phyloP scores from a whole-genome alignment of 495 filamentous ascomycete species.

The Paragyromitra xinjiangensis region DNA sequence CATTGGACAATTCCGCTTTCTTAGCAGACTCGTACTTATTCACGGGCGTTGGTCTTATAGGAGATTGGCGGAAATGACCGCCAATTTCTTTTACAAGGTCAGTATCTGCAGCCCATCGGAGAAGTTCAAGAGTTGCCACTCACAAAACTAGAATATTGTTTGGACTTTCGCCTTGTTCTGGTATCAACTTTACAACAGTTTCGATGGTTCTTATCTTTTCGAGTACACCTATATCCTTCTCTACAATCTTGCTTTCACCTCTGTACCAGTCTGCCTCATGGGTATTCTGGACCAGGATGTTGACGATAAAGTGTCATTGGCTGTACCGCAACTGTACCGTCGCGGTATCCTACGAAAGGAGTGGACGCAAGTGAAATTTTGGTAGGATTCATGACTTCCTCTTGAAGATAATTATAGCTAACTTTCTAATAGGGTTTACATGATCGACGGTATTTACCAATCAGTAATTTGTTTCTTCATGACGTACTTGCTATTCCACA shows the following conservation, averaged over 20 bases:
- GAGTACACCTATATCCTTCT: constrained; percentile 97
- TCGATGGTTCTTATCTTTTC: constrained; percentile 94
- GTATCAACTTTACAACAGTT: constrained; percentile 95
- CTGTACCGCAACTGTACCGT: constrained; percentile 93
- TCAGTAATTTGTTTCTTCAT: constrained; percentile 93
- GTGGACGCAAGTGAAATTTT: constrained; percentile 97
- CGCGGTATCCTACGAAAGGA: constrained; percentile 95
- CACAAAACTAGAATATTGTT: constrained; percentile 79
- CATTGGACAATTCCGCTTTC: constrained; percentile 95
- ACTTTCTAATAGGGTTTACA: constrained; percentile 76
- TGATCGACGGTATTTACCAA: constrained; percentile 94
- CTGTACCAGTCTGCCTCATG: constrained; percentile 92
- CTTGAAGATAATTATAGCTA: constrained; percentile 54
- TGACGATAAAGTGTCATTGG: constrained; percentile 88
- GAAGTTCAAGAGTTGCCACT: background rate
- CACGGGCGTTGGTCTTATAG: constrained; percentile 98
- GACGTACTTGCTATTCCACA: constrained; percentile 78
- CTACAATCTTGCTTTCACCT: constrained; percentile 97
- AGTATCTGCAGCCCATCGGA: constrained; percentile 31
- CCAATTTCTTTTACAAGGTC: constrained; percentile 99
- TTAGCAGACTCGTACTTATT: constrained; percentile 89
- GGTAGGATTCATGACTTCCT: constrained; percentile 66
- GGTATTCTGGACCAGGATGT: constrained; percentile 98
- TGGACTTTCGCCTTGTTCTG: constrained; percentile 98
- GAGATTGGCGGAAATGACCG: constrained; percentile 88